Evolutionary conservation across 208 protist species (phyloP).

Genomic region (Acanthamoeba culbertsoni): DNA sequence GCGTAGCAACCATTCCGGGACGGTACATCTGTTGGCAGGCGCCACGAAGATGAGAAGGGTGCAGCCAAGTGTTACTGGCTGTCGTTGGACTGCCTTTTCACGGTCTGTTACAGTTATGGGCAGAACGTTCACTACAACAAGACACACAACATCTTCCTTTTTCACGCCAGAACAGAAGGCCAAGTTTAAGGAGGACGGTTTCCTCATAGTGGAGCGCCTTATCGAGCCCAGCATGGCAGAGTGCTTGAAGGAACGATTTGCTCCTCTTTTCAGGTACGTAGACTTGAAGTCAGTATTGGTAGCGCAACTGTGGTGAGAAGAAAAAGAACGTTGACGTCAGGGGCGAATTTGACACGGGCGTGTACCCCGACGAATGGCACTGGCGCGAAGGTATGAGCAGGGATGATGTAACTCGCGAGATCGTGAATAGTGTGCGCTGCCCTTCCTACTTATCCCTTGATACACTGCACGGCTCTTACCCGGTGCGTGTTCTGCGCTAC

Average conservation of each 20-base stretch:
- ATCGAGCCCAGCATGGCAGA: neutral
- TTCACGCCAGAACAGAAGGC: constrained; percentile 11
- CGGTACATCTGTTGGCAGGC: no score
- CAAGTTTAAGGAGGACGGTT: constrained; percentile 37
- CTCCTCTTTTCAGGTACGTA: neutral
- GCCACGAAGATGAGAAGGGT: no score
- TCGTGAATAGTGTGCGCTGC: constrained; percentile 43
- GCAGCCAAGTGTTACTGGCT: no score
- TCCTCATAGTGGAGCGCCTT: neutral
- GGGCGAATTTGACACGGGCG: constrained; percentile 65
- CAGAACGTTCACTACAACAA: no score
- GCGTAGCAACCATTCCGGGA: no score
- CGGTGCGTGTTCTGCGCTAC: neutral
- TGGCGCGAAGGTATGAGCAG: constrained; percentile 63
- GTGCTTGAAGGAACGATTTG: neutral
- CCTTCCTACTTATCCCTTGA: neutral
- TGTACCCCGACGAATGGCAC: constrained; percentile 70
- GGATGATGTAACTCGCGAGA: constrained; percentile 61
- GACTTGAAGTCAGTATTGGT: neutral
- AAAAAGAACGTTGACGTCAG: neutral
- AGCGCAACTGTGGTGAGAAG: neutral
- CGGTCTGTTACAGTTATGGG: no score
- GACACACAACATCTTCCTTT: no score
- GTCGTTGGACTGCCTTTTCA: no score
- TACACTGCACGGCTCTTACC: neutral